Conservation (phyloP, 306 rosid genomes). For the Ochetophila trinervis region DNA sequence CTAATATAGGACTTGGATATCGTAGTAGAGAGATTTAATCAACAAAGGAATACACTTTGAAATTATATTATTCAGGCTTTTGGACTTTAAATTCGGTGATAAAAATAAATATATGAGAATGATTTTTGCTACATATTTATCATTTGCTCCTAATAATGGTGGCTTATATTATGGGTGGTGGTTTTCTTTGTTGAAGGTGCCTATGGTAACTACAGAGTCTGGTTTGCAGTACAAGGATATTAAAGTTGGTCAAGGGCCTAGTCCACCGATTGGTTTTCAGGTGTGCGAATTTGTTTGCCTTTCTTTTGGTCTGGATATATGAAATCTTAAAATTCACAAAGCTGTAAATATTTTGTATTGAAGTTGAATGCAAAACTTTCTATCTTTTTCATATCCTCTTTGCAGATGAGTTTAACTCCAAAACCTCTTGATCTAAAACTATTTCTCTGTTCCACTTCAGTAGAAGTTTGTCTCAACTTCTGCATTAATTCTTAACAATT, state of each 20-base stretch:
- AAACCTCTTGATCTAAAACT: background rate
- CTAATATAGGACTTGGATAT: too few species aligned
- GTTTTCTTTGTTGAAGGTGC: constrained; percentile 54
- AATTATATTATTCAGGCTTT: too few species aligned
- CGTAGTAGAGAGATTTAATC: too few species aligned
- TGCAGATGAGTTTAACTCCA: background rate
- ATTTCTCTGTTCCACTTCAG: background rate
- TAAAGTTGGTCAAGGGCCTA: constrained; percentile 80
- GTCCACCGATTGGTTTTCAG: constrained; percentile 95
- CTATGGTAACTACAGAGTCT: constrained; percentile 77
- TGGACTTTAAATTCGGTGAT: too few species aligned
- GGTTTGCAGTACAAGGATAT: constrained; percentile 95
- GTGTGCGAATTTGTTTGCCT: constrained; percentile 40
- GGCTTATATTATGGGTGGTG: constrained; percentile 15
- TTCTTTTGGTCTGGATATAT: background rate
- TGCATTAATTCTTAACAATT: background rate
- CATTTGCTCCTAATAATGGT: constrained; percentile 19
- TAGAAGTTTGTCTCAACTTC: background rate
- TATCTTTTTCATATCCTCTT: background rate
- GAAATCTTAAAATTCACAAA: too few species aligned
- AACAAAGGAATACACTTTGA: too few species aligned
- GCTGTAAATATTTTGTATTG: too few species aligned
- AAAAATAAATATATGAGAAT: background rate
- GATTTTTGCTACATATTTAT: constrained; percentile 6
- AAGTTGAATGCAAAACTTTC: too few species aligned